Evolutionary conservation across 768 basidiomycete genomes (phyloP).

Genomic region (Coprinopsis sp.): DNA sequence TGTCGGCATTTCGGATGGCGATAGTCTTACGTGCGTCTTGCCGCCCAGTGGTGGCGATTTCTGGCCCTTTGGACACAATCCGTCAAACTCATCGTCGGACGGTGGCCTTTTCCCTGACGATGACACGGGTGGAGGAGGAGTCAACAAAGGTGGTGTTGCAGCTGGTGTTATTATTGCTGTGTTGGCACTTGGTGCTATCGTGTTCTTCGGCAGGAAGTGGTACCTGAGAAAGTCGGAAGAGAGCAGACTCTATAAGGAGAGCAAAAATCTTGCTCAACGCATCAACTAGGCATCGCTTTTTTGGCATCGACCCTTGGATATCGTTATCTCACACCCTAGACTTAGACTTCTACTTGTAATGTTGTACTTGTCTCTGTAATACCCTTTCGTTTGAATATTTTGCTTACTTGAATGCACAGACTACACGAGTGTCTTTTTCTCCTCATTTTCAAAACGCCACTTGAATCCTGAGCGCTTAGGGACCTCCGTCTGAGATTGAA

Average conservation of each 20-base stretch:
- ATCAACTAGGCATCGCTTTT: too few species aligned
- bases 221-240: constrained; percentile 30
- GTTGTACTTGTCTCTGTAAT: too few species aligned
- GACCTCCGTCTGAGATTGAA: too few species aligned
- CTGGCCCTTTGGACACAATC: constrained; percentile 67
- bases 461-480: too few species aligned
- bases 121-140: constrained; percentile 22
- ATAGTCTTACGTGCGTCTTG: constrained; percentile 60
- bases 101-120: not conserved
- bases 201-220: constrained; percentile 49
- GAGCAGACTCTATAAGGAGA: constrained; percentile 18
- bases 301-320: too few species aligned
- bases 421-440: too few species aligned
- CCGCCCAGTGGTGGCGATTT: constrained; percentile 65
- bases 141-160: constrained; percentile 42
- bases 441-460: too few species aligned
- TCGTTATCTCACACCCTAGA: too few species aligned
- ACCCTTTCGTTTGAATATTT: too few species aligned
- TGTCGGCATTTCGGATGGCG: constrained; percentile 43
- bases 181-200: constrained; percentile 30
- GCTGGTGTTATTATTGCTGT: constrained; percentile 49
- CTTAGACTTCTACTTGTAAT: too few species aligned
- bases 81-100: constrained; percentile 20
- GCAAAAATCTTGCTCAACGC: constrained; percentile 10
- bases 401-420: too few species aligned